Percentiles rank a stretch among this genome's conserved stretches.
These are phyloP conservation scores for Cladosporium oxysporum DNA, from an alignment of 2,329 filamentous ascomycete species.

Conservation along the genomic window DNA sequence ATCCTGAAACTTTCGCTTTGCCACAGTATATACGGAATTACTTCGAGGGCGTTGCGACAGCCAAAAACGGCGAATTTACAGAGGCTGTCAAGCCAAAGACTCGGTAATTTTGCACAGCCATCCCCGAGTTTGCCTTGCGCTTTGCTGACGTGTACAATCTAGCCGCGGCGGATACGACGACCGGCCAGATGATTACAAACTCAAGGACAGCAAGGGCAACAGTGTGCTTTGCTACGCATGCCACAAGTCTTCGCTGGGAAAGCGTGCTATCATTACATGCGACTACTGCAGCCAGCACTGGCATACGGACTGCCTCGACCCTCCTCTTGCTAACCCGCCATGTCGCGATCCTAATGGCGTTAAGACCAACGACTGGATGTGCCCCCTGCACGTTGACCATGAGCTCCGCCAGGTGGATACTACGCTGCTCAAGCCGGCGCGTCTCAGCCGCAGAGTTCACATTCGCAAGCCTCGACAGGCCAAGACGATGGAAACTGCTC, in stretches of 20 bases:
- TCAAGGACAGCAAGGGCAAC: conserved; percentile 69
- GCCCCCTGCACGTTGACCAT: conserved; percentile 82
- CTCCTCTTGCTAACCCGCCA: conserved; percentile 78
- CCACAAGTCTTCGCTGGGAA: conserved; percentile 60
- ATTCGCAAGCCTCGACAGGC: conserved; percentile 54
- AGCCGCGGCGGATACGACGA: conserved; percentile 49
- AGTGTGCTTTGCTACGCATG: conserved; percentile 77
- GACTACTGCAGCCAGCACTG: conserved; percentile 79
- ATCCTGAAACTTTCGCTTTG: conserved; percentile 52
- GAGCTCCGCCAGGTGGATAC: conserved; percentile 62
- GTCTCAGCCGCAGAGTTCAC: conserved; percentile 39
- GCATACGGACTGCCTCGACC: conserved; percentile 91
- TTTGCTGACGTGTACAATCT: conserved; percentile 18
- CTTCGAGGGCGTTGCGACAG: conserved; percentile 78
- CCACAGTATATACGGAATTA: conserved; percentile 70
- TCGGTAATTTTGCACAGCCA: conserved; percentile 51
- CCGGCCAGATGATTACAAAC: conserved; percentile 35
- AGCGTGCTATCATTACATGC: conserved; percentile 79
- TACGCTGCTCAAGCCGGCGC: conserved; percentile 29
- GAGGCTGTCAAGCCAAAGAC: conserved; percentile 56
- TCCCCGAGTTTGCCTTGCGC: conserved; percentile 3
- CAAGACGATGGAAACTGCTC: conserved; percentile 48
- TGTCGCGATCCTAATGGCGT: conserved; percentile 53
- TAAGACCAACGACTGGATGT: conserved; percentile 76
- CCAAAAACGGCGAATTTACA: conserved; percentile 77